Percentiles rank a stretch among this genome's conserved stretches.
Evolutionary conservation across 768 basidiomycete species (phyloP).

Genomic region (Austroboletus eburneus): DNA sequence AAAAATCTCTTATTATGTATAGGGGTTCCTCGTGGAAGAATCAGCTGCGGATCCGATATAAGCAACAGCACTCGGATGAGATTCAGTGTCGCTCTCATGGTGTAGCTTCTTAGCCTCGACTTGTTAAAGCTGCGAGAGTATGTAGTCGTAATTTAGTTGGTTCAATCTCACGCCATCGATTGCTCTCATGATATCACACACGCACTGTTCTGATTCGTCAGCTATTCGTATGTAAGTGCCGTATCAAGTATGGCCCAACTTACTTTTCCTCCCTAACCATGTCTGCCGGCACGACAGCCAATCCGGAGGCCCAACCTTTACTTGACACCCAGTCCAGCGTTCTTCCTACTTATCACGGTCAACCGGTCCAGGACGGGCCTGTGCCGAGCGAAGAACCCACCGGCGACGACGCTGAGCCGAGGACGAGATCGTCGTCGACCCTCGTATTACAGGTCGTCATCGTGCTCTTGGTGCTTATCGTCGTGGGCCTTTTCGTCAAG

Average conservation of each 20-base stretch:
- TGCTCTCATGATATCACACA: too few relatives aligned
- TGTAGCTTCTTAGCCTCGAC: too few relatives aligned
- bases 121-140: too few relatives aligned
- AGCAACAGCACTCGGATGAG: too few relatives aligned
- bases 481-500: constrained; percentile 56
- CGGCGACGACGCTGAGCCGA: constrained; percentile 3
- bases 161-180: too few relatives aligned
- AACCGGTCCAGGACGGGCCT: neutral
- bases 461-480: constrained; percentile 33
- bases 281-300: constrained; percentile 12
- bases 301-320: constrained; percentile 22
- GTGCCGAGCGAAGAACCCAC: constrained; percentile 20
- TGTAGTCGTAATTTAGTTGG: too few relatives aligned
- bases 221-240: too few relatives aligned
- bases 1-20: too few relatives aligned
- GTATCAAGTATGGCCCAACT: neutral
- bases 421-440: constrained; percentile 9
- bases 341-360: constrained; percentile 14
- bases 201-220: too few relatives aligned
- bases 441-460: constrained; percentile 32
- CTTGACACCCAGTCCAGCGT: constrained; percentile 12
- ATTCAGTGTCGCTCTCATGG: too few relatives aligned
- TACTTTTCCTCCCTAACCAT: constrained; percentile 15
- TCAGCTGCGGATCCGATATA: too few relatives aligned
- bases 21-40: too few relatives aligned